These are phyloP conservation scores for Cyclocybe aegerita DNA, from an alignment of 768 basidiomycete species.

Conservation along the genomic window DNA sequence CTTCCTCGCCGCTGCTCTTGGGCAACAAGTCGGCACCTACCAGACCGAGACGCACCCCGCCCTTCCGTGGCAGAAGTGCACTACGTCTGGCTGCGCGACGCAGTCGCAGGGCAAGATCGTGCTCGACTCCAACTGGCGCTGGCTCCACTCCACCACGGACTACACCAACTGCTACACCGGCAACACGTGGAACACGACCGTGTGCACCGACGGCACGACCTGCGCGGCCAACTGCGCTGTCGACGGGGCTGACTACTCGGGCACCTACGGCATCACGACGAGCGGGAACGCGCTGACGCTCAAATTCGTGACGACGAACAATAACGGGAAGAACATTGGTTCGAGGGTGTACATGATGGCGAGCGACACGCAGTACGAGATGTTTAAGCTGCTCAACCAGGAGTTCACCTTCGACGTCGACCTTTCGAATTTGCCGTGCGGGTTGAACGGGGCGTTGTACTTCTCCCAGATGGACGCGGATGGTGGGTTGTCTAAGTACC, in stretches of 20 bases:
- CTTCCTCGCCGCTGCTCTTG: slow-evolving; percentile 41
- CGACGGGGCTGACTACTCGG: slow-evolving; percentile 47
- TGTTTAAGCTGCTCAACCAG: slow-evolving; percentile 48
- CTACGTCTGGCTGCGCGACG: slow-evolving; percentile 39
- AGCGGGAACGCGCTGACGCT: slow-evolving; percentile 45
- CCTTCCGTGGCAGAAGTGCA: slow-evolving; percentile 47
- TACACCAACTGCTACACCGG: slow-evolving; percentile 54
- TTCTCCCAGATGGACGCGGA: slow-evolving; percentile 57
- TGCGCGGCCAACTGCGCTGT: slow-evolving; percentile 45
- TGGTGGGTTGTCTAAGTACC: slow-evolving; percentile 46
- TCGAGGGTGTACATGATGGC: slow-evolving; percentile 52
- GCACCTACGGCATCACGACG: slow-evolving; percentile 54
- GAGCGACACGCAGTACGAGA: slow-evolving; percentile 42
- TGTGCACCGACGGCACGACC: slow-evolving; percentile 48
- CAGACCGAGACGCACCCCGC: slow-evolving; percentile 50
- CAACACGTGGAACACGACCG: slow-evolving; percentile 50
- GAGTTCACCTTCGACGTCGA: slow-evolving; percentile 66
- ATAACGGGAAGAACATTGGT: slow-evolving; percentile 37
- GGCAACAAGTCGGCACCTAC: slow-evolving; percentile 53
- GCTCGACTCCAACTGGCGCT: slow-evolving; percentile 61
- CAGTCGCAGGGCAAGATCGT: slow-evolving; percentile 35
- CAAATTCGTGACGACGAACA: slow-evolving; percentile 42
- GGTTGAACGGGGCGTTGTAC: slow-evolving; percentile 61
- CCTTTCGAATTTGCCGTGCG: slow-evolving; percentile 55
- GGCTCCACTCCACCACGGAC: slow-evolving; percentile 39